phyloP scores from a whole-genome alignment of 768 basidiomycete genomes.

The Mycena albidolilacea region DNA sequence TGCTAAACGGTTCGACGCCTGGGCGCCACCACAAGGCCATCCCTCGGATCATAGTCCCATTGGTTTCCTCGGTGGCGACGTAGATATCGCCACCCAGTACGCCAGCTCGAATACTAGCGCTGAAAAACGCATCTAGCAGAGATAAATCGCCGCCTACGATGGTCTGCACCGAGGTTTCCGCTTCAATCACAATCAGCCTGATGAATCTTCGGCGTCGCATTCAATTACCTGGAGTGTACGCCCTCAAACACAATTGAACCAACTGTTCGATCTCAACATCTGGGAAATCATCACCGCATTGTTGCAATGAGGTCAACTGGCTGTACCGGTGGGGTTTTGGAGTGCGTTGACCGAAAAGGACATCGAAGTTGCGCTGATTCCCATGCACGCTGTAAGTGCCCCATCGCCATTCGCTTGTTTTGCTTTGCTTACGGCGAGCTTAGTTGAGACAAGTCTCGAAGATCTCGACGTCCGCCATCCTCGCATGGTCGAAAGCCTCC shows the following conservation, averaged over 20 bases:
- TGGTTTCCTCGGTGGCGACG: constrained; percentile 36
- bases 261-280: constrained; percentile 34
- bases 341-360: constrained; percentile 18
- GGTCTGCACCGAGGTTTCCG: constrained; percentile 27
- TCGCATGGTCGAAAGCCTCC: background rate
- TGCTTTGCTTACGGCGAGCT: background rate
- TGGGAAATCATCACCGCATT: constrained; percentile 1
- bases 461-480: background rate
- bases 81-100: constrained; percentile 27
- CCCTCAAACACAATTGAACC: constrained; percentile 31
- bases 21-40: constrained; percentile 39
- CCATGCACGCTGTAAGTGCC: background rate
- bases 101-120: constrained; percentile 35
- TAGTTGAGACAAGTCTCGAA: background rate
- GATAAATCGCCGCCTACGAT: constrained; percentile 32
- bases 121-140: constrained; percentile 28
- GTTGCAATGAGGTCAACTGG: background rate
- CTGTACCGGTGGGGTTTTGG: constrained; percentile 29
- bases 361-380: constrained; percentile 15
- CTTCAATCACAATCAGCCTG: background rate
- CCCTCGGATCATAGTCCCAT: constrained; percentile 33
- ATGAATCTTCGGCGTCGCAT: no score
- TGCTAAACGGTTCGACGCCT: constrained; percentile 39
- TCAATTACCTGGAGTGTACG: constrained; percentile 25
- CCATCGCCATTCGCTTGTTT: background rate